Evolutionary conservation across 805 yeast genomes (phyloP).

Genomic region (Starmerella floris): DNA sequence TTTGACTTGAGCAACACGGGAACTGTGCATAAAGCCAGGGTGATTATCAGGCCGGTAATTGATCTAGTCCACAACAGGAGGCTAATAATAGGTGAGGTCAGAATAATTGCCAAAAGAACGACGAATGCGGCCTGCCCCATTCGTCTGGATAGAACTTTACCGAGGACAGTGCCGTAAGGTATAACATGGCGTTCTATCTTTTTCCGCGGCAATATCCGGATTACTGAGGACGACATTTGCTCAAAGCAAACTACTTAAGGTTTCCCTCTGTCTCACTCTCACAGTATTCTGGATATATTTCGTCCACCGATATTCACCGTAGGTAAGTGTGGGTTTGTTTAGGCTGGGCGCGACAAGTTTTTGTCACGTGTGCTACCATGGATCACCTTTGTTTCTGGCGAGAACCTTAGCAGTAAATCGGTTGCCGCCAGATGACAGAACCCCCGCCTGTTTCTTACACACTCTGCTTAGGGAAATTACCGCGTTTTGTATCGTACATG

Average conservation of each 20-base stretch:
- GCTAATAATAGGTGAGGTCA: neutral
- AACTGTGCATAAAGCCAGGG: neutral
- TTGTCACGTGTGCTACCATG: no score
- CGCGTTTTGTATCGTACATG: no score
- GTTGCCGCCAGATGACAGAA: no score
- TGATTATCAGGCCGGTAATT: neutral
- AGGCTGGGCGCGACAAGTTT: no score
- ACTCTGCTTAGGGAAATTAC: no score
- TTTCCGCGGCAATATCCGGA: constrained; percentile 18
- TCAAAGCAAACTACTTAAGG: neutral
- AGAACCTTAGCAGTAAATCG: no score
- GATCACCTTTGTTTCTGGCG: no score
- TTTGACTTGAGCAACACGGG: neutral
- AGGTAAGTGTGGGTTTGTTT: no score
- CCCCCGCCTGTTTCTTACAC: no score
- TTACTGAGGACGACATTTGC: constrained; percentile 7
- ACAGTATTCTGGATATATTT: no score
- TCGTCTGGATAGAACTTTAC: constrained; percentile 9
- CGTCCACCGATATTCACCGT: no score
- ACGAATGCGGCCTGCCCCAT: constrained; percentile 3
- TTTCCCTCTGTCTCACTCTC: no score
- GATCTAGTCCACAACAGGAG: neutral
- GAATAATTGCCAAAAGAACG: neutral
- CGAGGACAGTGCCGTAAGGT: constrained; percentile 12
- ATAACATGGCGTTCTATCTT: constrained; percentile 9